Evolutionary conservation across 2,329 filamentous ascomycete species (phyloP).

Genomic region (Pseudocercospora fuligena): DNA sequence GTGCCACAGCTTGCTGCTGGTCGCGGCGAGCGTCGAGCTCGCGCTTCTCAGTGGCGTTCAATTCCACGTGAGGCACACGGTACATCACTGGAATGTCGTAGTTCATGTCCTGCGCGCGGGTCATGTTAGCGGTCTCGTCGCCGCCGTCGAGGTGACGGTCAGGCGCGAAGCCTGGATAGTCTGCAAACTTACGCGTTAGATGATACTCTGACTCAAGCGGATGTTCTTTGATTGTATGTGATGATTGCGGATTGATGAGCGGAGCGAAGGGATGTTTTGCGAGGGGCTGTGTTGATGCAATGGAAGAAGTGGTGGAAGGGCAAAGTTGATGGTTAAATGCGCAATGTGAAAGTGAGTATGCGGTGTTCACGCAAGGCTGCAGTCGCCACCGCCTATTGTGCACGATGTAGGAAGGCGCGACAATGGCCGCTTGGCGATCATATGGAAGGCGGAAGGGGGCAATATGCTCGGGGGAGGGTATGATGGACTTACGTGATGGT

Average conservation of each 20-base stretch:
- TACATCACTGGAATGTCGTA: conserved; percentile 38
- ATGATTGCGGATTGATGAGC: conserved; percentile 5
- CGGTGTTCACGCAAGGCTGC: conserved; percentile 11
- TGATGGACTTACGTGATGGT: conserved; percentile 23
- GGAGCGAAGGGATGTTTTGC: neutral
- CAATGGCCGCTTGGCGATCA: conserved; percentile 13
- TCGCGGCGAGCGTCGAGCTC: conserved; percentile 29
- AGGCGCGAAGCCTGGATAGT: conserved; percentile 24
- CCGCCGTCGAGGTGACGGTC: conserved; percentile 19
- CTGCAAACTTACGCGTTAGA: conserved; percentile 27
- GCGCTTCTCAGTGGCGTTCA: conserved; percentile 34
- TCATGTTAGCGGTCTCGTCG: conserved; percentile 17
- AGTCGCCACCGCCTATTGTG: conserved; percentile 6
- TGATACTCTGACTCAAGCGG: conserved; percentile 6
- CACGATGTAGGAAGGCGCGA: conserved; percentile 16
- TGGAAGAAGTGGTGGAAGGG: conserved; percentile 1
- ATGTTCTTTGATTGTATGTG: conserved; percentile 9
- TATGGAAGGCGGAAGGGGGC: neutral
- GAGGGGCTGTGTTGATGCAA: conserved; percentile 8
- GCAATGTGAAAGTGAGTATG: conserved; percentile 9
- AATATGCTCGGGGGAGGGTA: neutral
- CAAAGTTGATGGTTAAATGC: neutral
- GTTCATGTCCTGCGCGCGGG: conserved; percentile 18
- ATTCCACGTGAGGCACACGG: conserved; percentile 35
- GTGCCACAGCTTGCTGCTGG: conserved; percentile 32